Conservation (phyloP, 2,329 filamentous ascomycete species). For the Botrytis aclada region DNA sequence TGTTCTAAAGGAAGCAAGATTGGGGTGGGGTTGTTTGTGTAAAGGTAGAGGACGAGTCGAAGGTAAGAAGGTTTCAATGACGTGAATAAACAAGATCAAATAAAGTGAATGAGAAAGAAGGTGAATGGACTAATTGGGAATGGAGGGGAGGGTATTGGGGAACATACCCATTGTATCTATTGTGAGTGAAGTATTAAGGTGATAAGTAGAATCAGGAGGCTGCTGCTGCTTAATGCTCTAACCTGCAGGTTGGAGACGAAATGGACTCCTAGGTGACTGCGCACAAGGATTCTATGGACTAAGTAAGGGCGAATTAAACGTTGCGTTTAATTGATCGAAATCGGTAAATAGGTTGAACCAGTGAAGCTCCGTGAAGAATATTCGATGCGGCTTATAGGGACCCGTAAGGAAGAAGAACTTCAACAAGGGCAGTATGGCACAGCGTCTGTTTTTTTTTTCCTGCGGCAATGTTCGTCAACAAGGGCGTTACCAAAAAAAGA, state of each 20-base stretch:
- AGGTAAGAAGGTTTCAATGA: constrained; percentile 5
- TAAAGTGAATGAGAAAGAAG: constrained; percentile 18
- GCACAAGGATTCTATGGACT: constrained; percentile 21
- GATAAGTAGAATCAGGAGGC: constrained; percentile 21
- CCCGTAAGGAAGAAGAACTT: constrained; percentile 18
- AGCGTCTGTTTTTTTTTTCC: constrained; percentile 19
- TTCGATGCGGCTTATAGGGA: constrained; percentile 17
- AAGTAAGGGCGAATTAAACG: constrained; percentile 20
- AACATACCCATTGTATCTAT: constrained; percentile 22
- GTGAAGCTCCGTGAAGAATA: constrained; percentile 12
- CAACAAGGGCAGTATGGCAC: constrained; percentile 19
- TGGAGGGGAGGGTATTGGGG: constrained; percentile 15
- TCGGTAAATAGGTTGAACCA: constrained; percentile 18
- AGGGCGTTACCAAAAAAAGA: constrained; percentile 15
- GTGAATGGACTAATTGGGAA: constrained; percentile 19
- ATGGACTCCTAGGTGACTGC: constrained; percentile 20
- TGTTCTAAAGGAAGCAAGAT: constrained; percentile 6
- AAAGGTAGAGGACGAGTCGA: constrained; percentile 14
- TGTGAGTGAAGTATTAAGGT: constrained; percentile 20
- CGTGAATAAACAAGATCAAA: constrained; percentile 10
- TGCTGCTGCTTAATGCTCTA: constrained; percentile 22
- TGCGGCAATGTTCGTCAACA: constrained; percentile 20
- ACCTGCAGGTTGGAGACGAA: constrained; percentile 21
- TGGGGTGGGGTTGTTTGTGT: constrained; percentile 17
- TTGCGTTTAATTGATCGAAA: constrained; percentile 18